Evolutionary conservation across 306 rosid species (phyloP), one percentile per base, ranked within the genome.

Genomic region (Medicago ruthenica): DNA sequence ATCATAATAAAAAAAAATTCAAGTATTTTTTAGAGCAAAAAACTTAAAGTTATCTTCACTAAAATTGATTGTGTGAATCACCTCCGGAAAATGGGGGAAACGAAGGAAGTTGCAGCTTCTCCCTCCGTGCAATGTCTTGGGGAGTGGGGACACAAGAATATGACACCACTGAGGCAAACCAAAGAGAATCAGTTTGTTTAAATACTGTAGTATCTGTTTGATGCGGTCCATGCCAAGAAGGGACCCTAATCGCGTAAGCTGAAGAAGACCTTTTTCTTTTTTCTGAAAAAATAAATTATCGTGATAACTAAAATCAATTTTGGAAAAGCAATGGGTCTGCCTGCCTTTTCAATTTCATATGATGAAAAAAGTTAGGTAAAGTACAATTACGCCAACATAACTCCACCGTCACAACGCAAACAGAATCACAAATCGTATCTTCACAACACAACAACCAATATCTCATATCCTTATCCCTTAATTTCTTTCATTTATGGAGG

Each of bases 401-500:
- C 47, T 6, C 22, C 67, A 50, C 48, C 66, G 47, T 64, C 60
- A 64, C 9, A 71, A 70, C 82, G 65, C 81, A 64, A 41, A 64
- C 14, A 11, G 57, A 13, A 40, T 39, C 57, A 41, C 4, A 9
- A 17, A 48, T 13, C 76, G 16, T 44, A 68, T 57, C 61, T 54
- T 15, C 42, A 34, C 2, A 12, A 17, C 47, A 60, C 24, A 16
- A 47, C 55, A 59, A 50, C 9, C 55, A 59, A 50, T 14, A 17
- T 69, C 31, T 58, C 27, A 77, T 59, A n/a, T n/a, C 65, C 81
- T 48, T 61, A 70, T 59, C 81, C 57, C 64, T 54, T 69, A 15
- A 3, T 7, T 31, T 20, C 20, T 31, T 40, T n/a, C 51, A 45
- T 45, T 14, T 4, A 1, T 22, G 37, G n/a, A 4, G 40, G 27